Evolutionary conservation across 2,329 filamentous ascomycete species (phyloP), one percentile per base, ranked within the genome.

Genomic region (Colletotrichum godetiae): DNA sequence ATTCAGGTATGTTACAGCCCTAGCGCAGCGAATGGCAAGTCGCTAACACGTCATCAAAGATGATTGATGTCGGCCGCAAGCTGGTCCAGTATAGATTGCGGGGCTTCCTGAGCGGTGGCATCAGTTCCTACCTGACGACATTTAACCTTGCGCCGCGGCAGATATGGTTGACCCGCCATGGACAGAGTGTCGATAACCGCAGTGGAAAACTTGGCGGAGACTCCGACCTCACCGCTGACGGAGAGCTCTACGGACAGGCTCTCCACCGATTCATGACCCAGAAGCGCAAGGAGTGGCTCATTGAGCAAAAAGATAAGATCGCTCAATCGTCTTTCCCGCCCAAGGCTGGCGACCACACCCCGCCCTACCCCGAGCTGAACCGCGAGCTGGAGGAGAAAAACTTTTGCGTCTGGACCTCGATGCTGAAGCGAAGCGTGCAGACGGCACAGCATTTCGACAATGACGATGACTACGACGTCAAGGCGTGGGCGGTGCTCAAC

Each of bases 361-460:
- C 97, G 5, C 97, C 97, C 0, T 98, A 99, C 79, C 97, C 97
- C 0, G 94, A 98, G 80, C 92, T 92, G 77, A 88, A 91, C 74
- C 88, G 88, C 62, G 92, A 92, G 61, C 85, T 92, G 35, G 90
- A 93, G 35, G 89, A 94, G 79, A 97, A 98, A 86, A 95, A 95
- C 80, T 98, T 98, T 81, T 99, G 97, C 82, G 94, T 99, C 19
- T 99, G 97, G 97, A 98, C 96, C 0, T 97, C 94, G 2, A 98
- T 98, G 96, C 90, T 99, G 75, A 93, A 94, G 80, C 93, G 97
- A 76, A 95, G 94, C 73, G 92, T 97, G 63, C 92, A 98, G 80
- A 97, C 95, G 0, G 95, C 93, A 0, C 92, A 97, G 76, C 93
- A 93, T 81, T 99, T 98, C 81, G 94, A 97, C 77, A 88, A 86